These are phyloP conservation scores for Stagonosporopsis cucurbitacearum DNA, from an alignment of 2,329 filamentous ascomycete genomes.

Conservation along the genomic window DNA sequence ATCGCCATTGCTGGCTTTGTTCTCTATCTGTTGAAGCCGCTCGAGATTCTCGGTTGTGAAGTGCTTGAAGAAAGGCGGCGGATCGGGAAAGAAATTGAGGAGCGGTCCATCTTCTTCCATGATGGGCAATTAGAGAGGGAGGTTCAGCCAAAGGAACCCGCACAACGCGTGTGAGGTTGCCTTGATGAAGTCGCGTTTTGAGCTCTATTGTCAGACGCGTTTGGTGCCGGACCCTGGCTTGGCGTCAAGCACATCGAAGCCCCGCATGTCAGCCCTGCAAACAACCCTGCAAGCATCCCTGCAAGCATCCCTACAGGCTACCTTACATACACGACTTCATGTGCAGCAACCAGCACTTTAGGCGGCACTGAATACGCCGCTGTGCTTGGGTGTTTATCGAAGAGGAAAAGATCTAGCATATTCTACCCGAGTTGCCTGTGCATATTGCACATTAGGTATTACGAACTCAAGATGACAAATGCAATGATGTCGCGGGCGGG, in stretches of 20 bases:
- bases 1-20: conserved; percentile 31
- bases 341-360: not conserved
- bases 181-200: not conserved
- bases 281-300: not conserved
- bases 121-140: too few relatives aligned
- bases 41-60: conserved; percentile 80
- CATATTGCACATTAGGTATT: not conserved
- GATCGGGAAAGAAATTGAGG: conserved; percentile 72
- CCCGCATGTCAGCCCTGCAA: not conserved
- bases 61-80: conserved; percentile 87
- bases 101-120: conserved; percentile 34
- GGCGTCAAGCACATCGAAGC: conserved; percentile 1
- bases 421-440: not conserved
- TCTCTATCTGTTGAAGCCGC: conserved; percentile 61
- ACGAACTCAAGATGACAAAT: conserved; percentile 14
- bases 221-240: conserved; percentile 6
- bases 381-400: not conserved
- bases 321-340: not conserved
- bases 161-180: not conserved
- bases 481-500: not conserved
- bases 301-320: not conserved
- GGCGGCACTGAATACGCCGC: too few relatives aligned
- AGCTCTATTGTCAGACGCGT: conserved; percentile 1
- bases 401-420: not conserved
- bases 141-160: not conserved